These are phyloP conservation scores for Monilinia aucupariae DNA, from an alignment of 2,329 filamentous ascomycete genomes.

Conservation along the genomic window DNA sequence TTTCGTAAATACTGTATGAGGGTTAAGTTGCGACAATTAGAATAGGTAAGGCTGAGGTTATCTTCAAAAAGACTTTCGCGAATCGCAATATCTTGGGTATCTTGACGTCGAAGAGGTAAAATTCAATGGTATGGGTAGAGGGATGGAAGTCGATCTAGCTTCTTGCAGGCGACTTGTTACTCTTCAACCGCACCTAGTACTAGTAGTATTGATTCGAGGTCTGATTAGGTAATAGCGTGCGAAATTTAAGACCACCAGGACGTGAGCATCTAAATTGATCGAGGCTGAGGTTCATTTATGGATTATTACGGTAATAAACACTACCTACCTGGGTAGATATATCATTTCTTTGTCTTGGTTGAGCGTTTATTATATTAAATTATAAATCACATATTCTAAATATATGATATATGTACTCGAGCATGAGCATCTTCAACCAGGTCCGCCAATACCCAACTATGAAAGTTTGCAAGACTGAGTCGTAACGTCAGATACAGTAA, in stretches of 20 bases:
- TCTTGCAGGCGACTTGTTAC: background rate
- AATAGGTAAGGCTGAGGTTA: background rate
- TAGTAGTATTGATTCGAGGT: slow-evolving; percentile 1
- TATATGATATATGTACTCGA: too few species aligned
- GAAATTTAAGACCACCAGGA: background rate
- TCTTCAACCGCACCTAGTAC: background rate
- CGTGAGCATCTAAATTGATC: background rate
- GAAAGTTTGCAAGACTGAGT: too few species aligned
- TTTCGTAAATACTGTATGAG: background rate
- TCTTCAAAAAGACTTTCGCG: background rate
- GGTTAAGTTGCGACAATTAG: slow-evolving; percentile 5
- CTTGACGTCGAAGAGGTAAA: background rate
- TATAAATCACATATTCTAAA: too few species aligned
- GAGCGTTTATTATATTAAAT: too few species aligned
- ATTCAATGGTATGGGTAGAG: background rate
- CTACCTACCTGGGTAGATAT: too few species aligned
- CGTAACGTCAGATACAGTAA: too few species aligned
- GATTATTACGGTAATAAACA: background rate
- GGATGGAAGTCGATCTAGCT: slow-evolving; percentile 6
- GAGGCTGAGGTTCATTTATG: background rate
- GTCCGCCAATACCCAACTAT: too few species aligned
- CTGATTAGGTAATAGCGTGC: background rate
- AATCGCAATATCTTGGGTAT: slow-evolving; percentile 8
- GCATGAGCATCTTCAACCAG: too few species aligned
- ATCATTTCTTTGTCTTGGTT: too few species aligned